Base-by-base conservation (phyloP, 352 stramenopile genomes). In the Elongisporangium anandrum region DNA sequence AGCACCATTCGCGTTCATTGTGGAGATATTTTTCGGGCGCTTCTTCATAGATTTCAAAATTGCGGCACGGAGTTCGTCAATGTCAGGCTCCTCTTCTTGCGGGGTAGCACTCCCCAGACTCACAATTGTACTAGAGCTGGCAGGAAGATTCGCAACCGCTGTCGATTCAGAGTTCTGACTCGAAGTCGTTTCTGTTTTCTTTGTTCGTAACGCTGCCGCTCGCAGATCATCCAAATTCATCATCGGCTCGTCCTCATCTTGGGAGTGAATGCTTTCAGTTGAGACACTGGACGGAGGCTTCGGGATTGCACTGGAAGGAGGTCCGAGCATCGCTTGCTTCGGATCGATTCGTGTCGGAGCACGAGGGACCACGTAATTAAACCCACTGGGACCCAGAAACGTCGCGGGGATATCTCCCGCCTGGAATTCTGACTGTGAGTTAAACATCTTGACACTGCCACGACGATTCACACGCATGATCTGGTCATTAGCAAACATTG, bases 381-480 rank as follows among this genome's bases (percentile, higher is more conserved):
- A 87, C 26, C 66, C 69, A 26, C 63, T 13, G 29, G 29, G 29
- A 1, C 29, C 29, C 29, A 41, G 29, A 8, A 8, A 15, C 2
- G 29, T 41, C 4, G 29, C 13, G 29, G 29, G 29, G 9, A 41
- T 13, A 41, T 41, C 29, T 2, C 29, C 29, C 2, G 29, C 6
- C 29, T 41, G 29, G 29, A 41, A 41, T 15, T 41, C 29, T 8
- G 9, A 15, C 2, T 60, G 66, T n/a, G 59, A 61, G 50, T 63
- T 52, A 50, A 87, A 72, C 66, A 84, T 83, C 56, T 87, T 70
- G 54, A 88, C 73, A 49, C 59, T 66, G 29, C 79, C 81, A 65
- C 88, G 79, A 13, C 81, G 73, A 56, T 87, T 87, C 29, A 93
- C 78, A 3, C 84, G 81, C n/a, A 93, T 34, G 59, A 91, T 90